phyloP scores from a whole-genome alignment of 2,329 filamentous ascomycete genomes.

The Verticillium tricorpus region DNA sequence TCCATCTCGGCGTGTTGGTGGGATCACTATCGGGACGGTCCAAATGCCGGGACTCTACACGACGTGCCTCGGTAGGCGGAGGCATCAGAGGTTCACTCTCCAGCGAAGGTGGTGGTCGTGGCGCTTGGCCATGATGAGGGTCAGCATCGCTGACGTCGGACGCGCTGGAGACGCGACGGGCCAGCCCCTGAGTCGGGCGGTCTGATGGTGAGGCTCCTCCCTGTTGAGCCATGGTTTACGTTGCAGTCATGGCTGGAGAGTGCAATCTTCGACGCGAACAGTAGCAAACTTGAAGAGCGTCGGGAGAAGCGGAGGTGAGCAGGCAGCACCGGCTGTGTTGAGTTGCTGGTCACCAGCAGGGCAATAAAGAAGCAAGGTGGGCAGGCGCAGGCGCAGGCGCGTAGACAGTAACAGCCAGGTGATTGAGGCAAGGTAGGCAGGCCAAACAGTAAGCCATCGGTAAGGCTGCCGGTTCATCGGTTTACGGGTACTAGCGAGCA shows the following conservation, averaged over 20 bases:
- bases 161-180: not conserved
- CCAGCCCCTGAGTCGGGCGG: not conserved
- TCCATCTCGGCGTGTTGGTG: not conserved
- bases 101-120: not conserved
- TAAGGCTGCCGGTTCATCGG: not conserved
- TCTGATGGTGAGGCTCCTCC: not conserved
- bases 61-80: not conserved
- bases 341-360: not conserved
- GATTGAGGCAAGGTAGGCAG: not conserved
- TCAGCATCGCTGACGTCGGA: not conserved
- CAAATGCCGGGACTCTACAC: too few relatives aligned
- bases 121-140: not conserved
- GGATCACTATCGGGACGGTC: not conserved
- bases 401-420: not conserved
- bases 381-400: not conserved
- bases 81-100: not conserved
- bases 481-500: not conserved
- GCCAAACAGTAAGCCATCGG: not conserved
- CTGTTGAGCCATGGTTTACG: not conserved
- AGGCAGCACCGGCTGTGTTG: not conserved
- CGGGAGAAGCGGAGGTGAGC: not conserved
- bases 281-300: not conserved
- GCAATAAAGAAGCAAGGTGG: not conserved
- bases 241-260: not conserved
- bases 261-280: not conserved